Evolutionary conservation across 306 rosid genomes (phyloP).

Genomic region (Hippophae gyantsensis): DNA sequence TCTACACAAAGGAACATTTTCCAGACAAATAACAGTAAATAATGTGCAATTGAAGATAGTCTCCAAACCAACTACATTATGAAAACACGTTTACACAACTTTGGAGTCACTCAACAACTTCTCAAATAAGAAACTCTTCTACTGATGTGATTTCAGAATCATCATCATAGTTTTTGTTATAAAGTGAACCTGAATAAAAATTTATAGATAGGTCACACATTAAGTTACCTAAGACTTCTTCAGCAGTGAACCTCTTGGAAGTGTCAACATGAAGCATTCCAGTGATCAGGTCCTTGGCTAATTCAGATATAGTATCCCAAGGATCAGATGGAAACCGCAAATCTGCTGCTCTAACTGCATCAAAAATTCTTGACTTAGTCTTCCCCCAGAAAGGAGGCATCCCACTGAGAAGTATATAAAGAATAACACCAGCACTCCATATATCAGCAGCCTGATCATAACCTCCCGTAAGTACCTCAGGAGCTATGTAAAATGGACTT

Average conservation of each 20-base stretch:
- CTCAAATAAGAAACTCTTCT: background rate
- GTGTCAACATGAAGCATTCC: constrained; percentile 65
- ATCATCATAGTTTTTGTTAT: background rate
- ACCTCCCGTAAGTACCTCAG: constrained; percentile 70
- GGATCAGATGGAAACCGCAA: constrained; percentile 54
- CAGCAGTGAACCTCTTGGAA: constrained; percentile 62
- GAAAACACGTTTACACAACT: background rate
- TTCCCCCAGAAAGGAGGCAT: constrained; percentile 83
- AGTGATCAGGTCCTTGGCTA: constrained; percentile 55
- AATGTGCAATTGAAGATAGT: too few species aligned
- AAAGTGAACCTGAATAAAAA: background rate
- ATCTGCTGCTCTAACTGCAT: constrained; percentile 64
- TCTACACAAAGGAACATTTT: too few species aligned
- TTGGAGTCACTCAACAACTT: background rate
- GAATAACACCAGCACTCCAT: constrained; percentile 81
- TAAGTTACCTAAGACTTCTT: constrained; percentile 54
- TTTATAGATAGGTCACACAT: background rate
- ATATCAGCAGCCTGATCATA: constrained; percentile 78
- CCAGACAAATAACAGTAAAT: too few species aligned
- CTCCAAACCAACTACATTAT: background rate
- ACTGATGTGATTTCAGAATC: background rate
- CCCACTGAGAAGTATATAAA: constrained; percentile 70
- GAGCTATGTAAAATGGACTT: constrained; percentile 84
- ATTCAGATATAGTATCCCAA: constrained; percentile 51
- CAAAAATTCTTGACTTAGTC: constrained; percentile 64